Conservation (phyloP, 768 basidiomycete species). For the Glaciozyma antarctica region DNA sequence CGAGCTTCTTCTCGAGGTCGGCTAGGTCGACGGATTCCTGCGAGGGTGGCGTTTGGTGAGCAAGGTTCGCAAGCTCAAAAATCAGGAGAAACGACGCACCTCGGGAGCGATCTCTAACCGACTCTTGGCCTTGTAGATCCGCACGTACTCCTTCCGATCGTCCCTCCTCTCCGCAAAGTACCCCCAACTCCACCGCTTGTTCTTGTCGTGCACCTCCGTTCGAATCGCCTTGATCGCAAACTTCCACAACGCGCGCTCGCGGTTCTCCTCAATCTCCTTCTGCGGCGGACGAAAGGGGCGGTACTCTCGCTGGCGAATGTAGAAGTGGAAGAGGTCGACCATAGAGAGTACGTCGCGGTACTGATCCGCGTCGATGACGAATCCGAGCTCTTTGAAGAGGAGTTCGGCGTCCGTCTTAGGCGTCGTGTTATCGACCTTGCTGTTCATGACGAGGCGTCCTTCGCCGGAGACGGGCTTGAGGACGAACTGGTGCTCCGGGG, state of each 20-base stretch:
- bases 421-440: constrained; percentile 58
- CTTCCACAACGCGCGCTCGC: constrained; percentile 57
- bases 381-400: constrained; percentile 83
- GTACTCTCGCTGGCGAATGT: constrained; percentile 71
- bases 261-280: constrained; percentile 53
- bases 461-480: constrained; percentile 92
- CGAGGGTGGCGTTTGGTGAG: background rate
- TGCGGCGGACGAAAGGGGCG: constrained; percentile 64
- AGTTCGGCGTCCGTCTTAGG: constrained; percentile 82
- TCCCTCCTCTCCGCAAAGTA: constrained; percentile 81
- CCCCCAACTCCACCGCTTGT: constrained; percentile 80
- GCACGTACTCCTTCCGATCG: constrained; percentile 73
- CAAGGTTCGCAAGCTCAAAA: background rate
- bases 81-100: constrained; percentile 41
- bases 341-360: constrained; percentile 88
- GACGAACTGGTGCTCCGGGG: constrained; percentile 73
- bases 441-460: constrained; percentile 79
- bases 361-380: constrained; percentile 83
- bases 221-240: constrained; percentile 75
- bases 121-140: constrained; percentile 66
- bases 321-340: constrained; percentile 93
- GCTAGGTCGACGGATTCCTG: constrained; percentile 43
- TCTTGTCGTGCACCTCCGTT: constrained; percentile 70
- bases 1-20: constrained; percentile 66
- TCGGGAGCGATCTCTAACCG: constrained; percentile 48